Conservation (phyloP, 352 stramenopile genomes). For the Globisporangium sylvaticum region DNA sequence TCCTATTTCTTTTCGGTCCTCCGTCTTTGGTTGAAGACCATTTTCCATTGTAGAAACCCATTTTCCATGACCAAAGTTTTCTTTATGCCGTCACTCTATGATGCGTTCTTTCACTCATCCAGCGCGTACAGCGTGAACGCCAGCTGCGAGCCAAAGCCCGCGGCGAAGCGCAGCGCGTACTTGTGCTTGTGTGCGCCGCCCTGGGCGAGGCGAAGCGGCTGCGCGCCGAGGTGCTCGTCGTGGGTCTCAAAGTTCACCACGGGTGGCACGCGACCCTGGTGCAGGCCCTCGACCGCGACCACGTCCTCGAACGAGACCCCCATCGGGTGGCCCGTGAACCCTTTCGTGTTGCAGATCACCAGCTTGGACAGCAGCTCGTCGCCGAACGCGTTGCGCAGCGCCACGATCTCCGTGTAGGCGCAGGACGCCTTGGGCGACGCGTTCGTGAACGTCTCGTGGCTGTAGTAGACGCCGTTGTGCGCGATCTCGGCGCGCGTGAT, state of each 20-base stretch:
- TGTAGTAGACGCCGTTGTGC: slow-evolving; percentile 94
- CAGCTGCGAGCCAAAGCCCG: slow-evolving; percentile 95
- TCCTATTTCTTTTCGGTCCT: slow-evolving; percentile 1
- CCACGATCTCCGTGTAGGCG: slow-evolving; percentile 90
- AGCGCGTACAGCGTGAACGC: slow-evolving; percentile 93
- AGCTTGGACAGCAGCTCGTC: slow-evolving; percentile 67
- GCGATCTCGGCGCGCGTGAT: slow-evolving; percentile 91
- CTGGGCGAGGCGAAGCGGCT: slow-evolving; percentile 45
- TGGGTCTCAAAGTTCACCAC: slow-evolving; percentile 90
- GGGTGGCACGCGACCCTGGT: slow-evolving; percentile 79
- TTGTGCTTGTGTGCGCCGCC: slow-evolving; percentile 73
- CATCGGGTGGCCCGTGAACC: slow-evolving; percentile 96
- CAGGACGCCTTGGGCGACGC: slow-evolving; percentile 90
- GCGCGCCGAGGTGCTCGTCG: slow-evolving; percentile 65
- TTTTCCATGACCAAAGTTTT: no score
- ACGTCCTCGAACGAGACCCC: slow-evolving; percentile 96
- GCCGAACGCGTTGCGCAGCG: slow-evolving; percentile 63
- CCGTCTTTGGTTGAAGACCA: neutral
- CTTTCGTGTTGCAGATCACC: slow-evolving; percentile 91
- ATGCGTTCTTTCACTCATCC: slow-evolving; percentile 23
- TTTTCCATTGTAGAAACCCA: neutral
- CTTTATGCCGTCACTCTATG: neutral
- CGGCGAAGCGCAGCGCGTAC: slow-evolving; percentile 94
- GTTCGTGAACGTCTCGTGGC: slow-evolving; percentile 96
- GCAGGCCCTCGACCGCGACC: slow-evolving; percentile 90